phyloP scores from a whole-genome alignment of 768 basidiomycete species.

The Termitomyces sp. region DNA sequence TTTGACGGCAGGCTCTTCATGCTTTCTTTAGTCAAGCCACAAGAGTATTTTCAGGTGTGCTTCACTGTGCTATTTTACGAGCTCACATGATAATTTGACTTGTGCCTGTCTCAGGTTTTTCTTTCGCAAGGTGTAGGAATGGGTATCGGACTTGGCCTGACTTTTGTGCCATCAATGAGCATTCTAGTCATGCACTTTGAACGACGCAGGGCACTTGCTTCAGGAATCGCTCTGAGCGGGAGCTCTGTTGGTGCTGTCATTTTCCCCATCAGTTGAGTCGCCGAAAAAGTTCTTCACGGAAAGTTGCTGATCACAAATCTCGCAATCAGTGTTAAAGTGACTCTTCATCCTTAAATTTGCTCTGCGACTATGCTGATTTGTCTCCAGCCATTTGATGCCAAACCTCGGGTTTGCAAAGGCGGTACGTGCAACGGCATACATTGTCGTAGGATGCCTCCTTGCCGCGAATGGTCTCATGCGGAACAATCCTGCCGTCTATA shows the following conservation, averaged over 20 bases:
- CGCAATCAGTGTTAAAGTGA: conserved; percentile 17
- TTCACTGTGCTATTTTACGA: neutral
- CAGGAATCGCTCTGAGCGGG: conserved; percentile 38
- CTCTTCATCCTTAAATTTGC: neutral
- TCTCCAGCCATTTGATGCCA: conserved; percentile 14
- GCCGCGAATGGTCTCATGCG: conserved; percentile 23
- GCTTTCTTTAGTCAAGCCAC: conserved; percentile 30
- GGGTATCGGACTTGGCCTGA: conserved; percentile 33
- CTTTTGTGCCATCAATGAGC: conserved; percentile 34
- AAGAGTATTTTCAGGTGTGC: conserved; percentile 25
- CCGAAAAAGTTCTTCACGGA: neutral
- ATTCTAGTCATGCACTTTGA: conserved; percentile 39
- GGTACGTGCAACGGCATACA: conserved; percentile 23
- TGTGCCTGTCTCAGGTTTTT: conserved; percentile 12
- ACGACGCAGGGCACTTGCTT: conserved; percentile 31
- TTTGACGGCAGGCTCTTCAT: conserved; percentile 25
- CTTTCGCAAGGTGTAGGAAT: conserved; percentile 19
- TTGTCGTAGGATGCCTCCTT: conserved; percentile 19
- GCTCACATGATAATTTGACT: neutral
- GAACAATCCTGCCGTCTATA: conserved; percentile 7
- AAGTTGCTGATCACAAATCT: neutral
- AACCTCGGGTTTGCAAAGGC: conserved; percentile 21
- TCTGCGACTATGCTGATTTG: neutral
- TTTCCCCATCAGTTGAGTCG: conserved; percentile 24
- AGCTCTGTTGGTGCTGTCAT: conserved; percentile 24